Evolutionary conservation across 768 basidiomycete species (phyloP).

Genomic region (Lentinula lateritia): DNA sequence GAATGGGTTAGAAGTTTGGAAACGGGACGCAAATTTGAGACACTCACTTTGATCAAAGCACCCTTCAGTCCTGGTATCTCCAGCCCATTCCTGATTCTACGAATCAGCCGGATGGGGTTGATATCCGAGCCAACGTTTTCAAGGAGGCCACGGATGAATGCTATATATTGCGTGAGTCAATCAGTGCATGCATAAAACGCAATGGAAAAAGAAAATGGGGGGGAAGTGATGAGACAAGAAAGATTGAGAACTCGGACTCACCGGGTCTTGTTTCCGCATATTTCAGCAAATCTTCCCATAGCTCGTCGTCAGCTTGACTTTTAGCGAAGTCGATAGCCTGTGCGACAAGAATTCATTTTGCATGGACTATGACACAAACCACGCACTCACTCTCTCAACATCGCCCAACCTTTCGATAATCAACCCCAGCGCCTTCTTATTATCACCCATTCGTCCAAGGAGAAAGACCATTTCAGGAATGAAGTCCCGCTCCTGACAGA

Average conservation of each 20-base stretch:
- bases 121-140: constrained; percentile 97
- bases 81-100: constrained; percentile 91
- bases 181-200: not conserved
- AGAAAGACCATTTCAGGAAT: constrained; percentile 98
- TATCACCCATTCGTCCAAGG: constrained; percentile 95
- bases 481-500: constrained; percentile 80
- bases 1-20: not conserved
- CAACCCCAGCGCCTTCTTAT: constrained; percentile 87
- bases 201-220: not conserved
- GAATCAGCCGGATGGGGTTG: constrained; percentile 88
- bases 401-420: constrained; percentile 95
- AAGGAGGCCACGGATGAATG: constrained; percentile 90
- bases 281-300: constrained; percentile 93
- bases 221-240: too few relatives aligned
- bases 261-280: constrained; percentile 94
- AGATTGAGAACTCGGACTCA: constrained; percentile 25
- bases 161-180: constrained; percentile 29
- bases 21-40: not conserved
- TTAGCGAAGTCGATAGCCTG: constrained; percentile 98
- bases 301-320: constrained; percentile 92
- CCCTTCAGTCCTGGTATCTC: constrained; percentile 95
- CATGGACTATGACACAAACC: not conserved
- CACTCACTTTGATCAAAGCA: constrained; percentile 71
- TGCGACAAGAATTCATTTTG: not conserved
- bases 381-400: constrained; percentile 66